Evolutionary conservation across 345 rosid species (phyloP), one percentile per base, ranked within the genome.

Genomic region (Populus euphratica): DNA sequence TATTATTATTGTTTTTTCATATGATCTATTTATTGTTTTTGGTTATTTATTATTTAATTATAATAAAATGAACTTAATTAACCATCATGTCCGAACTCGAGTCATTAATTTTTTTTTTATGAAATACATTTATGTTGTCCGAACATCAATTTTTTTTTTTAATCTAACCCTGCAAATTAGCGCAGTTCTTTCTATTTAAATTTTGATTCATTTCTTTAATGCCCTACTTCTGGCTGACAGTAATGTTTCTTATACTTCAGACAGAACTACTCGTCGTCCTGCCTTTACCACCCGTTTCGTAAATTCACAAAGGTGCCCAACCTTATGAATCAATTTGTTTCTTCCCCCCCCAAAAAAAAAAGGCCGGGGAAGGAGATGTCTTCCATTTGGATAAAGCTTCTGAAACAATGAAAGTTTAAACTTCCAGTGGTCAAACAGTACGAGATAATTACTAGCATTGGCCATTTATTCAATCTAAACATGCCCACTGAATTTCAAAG

Each of bases 231-330:
- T 8, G 47, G 17, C 11, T 39, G 69, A 54, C 77, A 54, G 50
- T 41, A 27, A 47, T 67, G 80, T 72, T 75, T 43, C 73, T 74
- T 31, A 69, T 75, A 33, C 52, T 47, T 68, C 67, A 21, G 78
- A 80, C 83, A 77, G 67, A 12, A 63, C 49, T 56, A 13, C 35
- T 11, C 10, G 38, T 7, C 61, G 75, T 77, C 72, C 41, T 11
- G 5, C 35, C 31, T 41, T 23, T 21, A 2, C 61, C 61, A 21
- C 61, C 61, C 2, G 25, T 21, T 2, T 54, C 61, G 11, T 54
- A 54, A 54, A 54, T 20, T 54, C 61, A 54, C 61, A 1, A 2
- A 7, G 59, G 10, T 20, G n/a, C n/a, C 23, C 59, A 52, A 6
- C 23, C 10, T 52, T 20, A 8, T 52, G 35, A 33, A 33, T 4